Conservation (phyloP, 345 rosid species). For the Schrenkiella parvula region DNA sequence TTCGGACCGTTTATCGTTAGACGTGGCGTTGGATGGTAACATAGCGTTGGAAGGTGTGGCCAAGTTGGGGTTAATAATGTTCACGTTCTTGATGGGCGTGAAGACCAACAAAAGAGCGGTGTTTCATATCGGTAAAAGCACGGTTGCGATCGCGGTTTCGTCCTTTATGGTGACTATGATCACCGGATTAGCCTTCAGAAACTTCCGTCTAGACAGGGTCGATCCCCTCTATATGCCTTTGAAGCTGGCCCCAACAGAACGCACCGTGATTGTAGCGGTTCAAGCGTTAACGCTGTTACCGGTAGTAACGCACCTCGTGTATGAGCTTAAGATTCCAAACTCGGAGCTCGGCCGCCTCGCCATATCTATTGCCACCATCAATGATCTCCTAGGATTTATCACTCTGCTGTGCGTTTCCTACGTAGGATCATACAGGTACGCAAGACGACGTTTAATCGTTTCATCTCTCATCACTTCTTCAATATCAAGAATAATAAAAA, state of each 20-base stretch:
- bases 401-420: not conserved
- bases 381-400: constrained; percentile 25
- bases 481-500: no score
- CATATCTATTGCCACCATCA: constrained; percentile 16
- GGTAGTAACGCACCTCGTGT: constrained; percentile 24
- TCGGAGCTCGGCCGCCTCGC: constrained; percentile 30
- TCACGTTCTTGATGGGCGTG: constrained; percentile 46
- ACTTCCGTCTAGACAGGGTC: not conserved
- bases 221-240: constrained; percentile 33
- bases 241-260: constrained; percentile 26
- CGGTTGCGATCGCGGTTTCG: constrained; percentile 19
- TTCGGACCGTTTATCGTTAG: constrained; percentile 11
- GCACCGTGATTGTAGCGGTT: constrained; percentile 10
- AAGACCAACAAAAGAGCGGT: constrained; percentile 38
- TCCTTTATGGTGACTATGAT: constrained; percentile 26
- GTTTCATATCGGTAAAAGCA: constrained; percentile 2
- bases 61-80: constrained; percentile 36
- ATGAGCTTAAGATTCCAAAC: constrained; percentile 33
- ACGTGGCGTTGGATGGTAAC: constrained; percentile 8
- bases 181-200: not conserved
- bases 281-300: constrained; percentile 32
- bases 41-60: constrained; percentile 30
- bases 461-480: no score
- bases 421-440: constrained; percentile 23
- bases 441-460: not conserved